Evolutionary conservation across 371 early-diverging fungal genomes (phyloP).

Genomic region (Mortierella sp.): DNA sequence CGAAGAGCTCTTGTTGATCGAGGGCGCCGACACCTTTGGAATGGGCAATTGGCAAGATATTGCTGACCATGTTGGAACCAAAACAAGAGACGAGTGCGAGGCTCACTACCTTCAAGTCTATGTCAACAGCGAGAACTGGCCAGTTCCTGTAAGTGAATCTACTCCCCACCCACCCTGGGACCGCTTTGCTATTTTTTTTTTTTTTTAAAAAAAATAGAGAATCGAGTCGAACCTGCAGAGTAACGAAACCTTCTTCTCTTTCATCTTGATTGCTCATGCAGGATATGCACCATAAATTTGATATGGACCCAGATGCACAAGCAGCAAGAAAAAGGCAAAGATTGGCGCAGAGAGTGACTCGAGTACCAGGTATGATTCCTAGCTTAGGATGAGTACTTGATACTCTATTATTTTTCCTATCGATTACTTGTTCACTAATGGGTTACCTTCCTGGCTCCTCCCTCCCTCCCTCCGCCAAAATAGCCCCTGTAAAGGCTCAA

Average conservation of each 20-base stretch:
- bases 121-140: conserved; percentile 79
- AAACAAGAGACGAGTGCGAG: conserved; percentile 88
- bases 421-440: background rate
- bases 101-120: conserved; percentile 92
- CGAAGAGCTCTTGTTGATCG: conserved; percentile 96
- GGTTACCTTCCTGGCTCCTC: background rate
- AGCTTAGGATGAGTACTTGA: background rate
- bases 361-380: conserved; percentile 27
- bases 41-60: conserved; percentile 98
- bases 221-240: too few relatives aligned
- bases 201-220: too few relatives aligned
- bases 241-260: background rate
- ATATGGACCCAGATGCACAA: conserved; percentile 54
- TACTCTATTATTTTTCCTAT: background rate
- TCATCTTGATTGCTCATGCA: conserved; percentile 23
- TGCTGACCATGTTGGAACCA: conserved; percentile 92
- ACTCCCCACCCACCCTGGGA: too few relatives aligned
- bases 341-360: conserved; percentile 23
- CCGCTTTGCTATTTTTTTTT: background rate
- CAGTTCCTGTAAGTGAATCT: conserved; percentile 72
- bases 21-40: conserved; percentile 92
- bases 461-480: too few relatives aligned
- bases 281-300: conserved; percentile 64
- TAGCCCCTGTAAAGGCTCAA: conserved; percentile 53
- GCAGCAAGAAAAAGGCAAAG: conserved; percentile 54